phyloP scores from a whole-genome alignment of 768 basidiomycete species.

The Boletus subcaerulescens region DNA sequence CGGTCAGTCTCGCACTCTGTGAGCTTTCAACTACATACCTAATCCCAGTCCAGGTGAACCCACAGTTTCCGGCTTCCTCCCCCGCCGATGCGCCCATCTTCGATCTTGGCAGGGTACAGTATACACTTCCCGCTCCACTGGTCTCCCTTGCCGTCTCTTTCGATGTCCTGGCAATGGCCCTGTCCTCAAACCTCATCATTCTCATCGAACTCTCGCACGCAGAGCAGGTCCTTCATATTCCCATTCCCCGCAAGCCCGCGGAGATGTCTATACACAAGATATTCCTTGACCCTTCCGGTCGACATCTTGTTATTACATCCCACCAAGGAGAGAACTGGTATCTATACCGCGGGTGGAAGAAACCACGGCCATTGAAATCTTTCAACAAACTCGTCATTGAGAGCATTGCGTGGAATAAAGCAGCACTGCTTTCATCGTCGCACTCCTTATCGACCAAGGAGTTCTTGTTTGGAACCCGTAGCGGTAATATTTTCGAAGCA shows the following conservation, averaged over 20 bases:
- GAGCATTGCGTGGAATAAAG: slow-evolving; percentile 88
- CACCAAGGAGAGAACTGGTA: slow-evolving; percentile 93
- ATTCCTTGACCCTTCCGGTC: slow-evolving; percentile 90
- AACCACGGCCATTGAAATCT: slow-evolving; percentile 71
- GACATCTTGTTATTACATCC: slow-evolving; percentile 86
- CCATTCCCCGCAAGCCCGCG: slow-evolving; percentile 67
- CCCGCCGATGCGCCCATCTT: slow-evolving; percentile 59
- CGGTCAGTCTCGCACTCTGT: slow-evolving; percentile 6
- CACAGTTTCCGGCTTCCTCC: slow-evolving; percentile 25
- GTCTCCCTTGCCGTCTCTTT: slow-evolving; percentile 81
- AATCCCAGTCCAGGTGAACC: slow-evolving; percentile 28
- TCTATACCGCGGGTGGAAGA: slow-evolving; percentile 75
- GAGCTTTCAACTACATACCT: slow-evolving; percentile 1
- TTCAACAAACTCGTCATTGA: slow-evolving; percentile 85
- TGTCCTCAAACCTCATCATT: slow-evolving; percentile 71
- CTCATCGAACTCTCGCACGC: slow-evolving; percentile 88
- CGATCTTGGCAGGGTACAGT: slow-evolving; percentile 87
- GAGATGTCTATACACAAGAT: slow-evolving; percentile 79
- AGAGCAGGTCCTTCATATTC: slow-evolving; percentile 82
- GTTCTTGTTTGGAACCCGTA: slow-evolving; percentile 82
- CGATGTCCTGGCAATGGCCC: slow-evolving; percentile 82
- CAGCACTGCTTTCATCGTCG: slow-evolving; percentile 58
- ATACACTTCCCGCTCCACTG: slow-evolving; percentile 81
- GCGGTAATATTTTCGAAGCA: slow-evolving; percentile 85
- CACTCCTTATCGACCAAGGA: slow-evolving; percentile 76